Evolutionary conservation across 2,329 filamentous ascomycete species (phyloP), one percentile per base, ranked within the genome.

Genomic region (Talaromyces sp.): DNA sequence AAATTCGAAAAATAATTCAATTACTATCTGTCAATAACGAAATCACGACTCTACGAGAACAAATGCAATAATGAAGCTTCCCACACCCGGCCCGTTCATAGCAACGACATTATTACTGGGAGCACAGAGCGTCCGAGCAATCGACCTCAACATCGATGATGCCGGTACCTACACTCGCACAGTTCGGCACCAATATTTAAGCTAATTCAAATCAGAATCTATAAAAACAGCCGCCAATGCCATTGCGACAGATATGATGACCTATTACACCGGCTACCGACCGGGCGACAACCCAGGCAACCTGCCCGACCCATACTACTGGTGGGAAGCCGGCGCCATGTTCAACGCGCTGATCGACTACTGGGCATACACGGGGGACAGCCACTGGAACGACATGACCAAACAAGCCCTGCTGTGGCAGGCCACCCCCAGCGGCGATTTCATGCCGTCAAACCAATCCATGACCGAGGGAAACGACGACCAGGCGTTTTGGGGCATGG

Each of bases 401-500:
- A 70, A 57, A 3, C 70, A 77, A 59, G 75, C 65, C 1, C 59
- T 78, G 38, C 62, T 72, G 11, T 75, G 71, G 67, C 76, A 78
- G 61, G 70, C 69, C 6, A 75, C 75, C 6, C 65, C 70, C 17
- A 69, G 71, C 31, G 69, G 66, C 9, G 71, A 75, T 10, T 78
- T 75, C 58, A 77, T 77, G 69, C 76, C 76, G 1, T 63, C 67
- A n/a, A 77, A 77, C 58, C 76, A 78, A 54, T 75, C 69, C 9
- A 68, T 68, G 53, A 75, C 72, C 0, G 73, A 79, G 63, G 82
- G 82, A 54, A 84, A 85, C 62, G 83, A 85, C 57, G 83, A 85
- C 60, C 83, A 85, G 67, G 77, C 75, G 9, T 84, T 85, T 66
- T 85, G 83, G 83, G 83, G 75, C 2, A 80, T 83, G 61, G 77